Evolutionary conservation across 2,329 filamentous ascomycete species (phyloP), one percentile per base, ranked within the genome.

Genomic region (Cordyceps cateniannulata): DNA sequence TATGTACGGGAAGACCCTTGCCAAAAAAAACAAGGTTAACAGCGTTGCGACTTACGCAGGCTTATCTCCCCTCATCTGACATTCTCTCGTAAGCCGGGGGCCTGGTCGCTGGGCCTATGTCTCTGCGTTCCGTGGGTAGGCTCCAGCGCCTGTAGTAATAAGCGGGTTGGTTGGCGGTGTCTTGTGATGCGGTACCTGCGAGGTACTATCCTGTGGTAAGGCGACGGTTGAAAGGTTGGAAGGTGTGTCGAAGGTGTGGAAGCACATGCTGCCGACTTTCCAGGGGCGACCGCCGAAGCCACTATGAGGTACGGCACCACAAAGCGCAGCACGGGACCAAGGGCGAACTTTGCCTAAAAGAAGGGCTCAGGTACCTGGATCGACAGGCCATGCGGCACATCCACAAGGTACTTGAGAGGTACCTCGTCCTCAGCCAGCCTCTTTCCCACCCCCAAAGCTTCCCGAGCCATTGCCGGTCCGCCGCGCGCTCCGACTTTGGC

Each of bases 391-490:
- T 14, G 16, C 10, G 42, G 5, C 42, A 42, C 40, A 35, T 50
- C 16, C 29, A 35, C 5, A 40, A 55, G 50, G 53, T 55, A 55
- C 53, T 22, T 55, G 18, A 9, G 25, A 5, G 38, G 47, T 59
- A 59, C 56, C 25, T 59, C 32, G 12, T 18, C 45, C n/a, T 47
- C 54, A 42, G 35, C 45, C 35, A 59, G 45, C 38, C 47, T 25
- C 22, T 51, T 16, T 51, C 20, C 35, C 24, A 14, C 22, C 24
- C 52, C 24, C 32, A 52, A 25, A 7, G 3, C 40, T 51, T 59
- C 55, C 60, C 55, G 60, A 62, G 47, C 60, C 60, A 62, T 62
- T 62, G 53, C 60, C 60, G 60, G 55, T 58, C 60, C 60, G 60
- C 60, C 60, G 54, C 60, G 60, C 60, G 48, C 60, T 62, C 60